Base-by-base conservation (phyloP, 2,329 filamentous ascomycete species). In the Fusarium neocosmosporiellum region DNA sequence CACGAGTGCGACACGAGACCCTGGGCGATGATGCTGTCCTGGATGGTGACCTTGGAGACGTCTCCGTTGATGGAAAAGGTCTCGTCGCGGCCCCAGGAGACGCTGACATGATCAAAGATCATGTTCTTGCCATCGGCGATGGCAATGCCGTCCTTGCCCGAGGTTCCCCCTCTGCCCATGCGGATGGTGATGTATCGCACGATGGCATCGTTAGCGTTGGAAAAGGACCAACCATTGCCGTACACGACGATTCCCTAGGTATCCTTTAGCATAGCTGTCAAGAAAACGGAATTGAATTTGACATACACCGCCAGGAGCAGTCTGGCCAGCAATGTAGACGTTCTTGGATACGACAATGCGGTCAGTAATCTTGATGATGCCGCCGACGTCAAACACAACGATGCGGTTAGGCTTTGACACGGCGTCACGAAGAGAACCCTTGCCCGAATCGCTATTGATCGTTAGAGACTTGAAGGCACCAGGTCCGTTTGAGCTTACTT, bases 1-100 rank as follows among this genome's bases (percentile, higher is more conserved):
- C 86, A 88, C 1, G 85, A 86, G 72, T 89, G 87, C 1, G 86
- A 87, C 68, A 87, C 82, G 1, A 89, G 80, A 1, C 87, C 87
- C 72, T 89, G 87, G 0, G 82, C 85, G 62, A 89, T 88, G 71
- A 89, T 88, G 36, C 82, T 85, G 72, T 88, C 83, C 66, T 87
- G 84, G 18, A 89, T 83, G 1, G 86, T 88, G 53, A 88, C 83
- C 62, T 88, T 88, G 18, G 80, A 79, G 1, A 82, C 83, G 2
- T 80, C 81, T 0, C 86, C 86, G 24, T 80, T 86, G 73, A 88
- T 88, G 14, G 83, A 85, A 71, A 88, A 88, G 1, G 85, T 88
- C 78, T 89, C 87, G 66, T 88, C 87, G 13, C 86, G 85, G n/a
- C 88, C 87, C 85, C 86, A 89, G 0, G 85, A 83, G 18, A 86